Evolutionary conservation across 2,329 filamentous ascomycete species (phyloP), one percentile per base, ranked within the genome.

Genomic region (Alternaria postmessia): DNA sequence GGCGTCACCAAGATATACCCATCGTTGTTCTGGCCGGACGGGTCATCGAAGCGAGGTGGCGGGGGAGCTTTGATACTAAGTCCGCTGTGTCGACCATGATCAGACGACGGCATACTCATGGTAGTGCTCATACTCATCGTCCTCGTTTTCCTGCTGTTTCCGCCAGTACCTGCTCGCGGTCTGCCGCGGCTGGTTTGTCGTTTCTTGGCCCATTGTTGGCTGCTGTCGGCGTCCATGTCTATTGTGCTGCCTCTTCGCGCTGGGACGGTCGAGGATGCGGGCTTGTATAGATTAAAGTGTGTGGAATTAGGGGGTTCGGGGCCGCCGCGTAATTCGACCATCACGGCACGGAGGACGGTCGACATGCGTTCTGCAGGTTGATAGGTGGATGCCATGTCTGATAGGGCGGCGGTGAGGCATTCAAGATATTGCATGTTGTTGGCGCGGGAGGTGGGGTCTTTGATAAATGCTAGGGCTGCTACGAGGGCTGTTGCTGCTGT

Each of bases 331-430:
- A 86, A 78, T 62, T 86, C 83, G 7, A 80, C 74, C 39, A 86
- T 78, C n/a, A 86, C 83, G n/a, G 80, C 81, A 60, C 83, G 81
- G 4, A 87, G 79, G 6, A 86, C 78, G 16, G 80, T 76, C 30
- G 84, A 82, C 84, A 87, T 87, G 53, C 82, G 80, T 34, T 82
- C 81, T 0, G 85, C 85, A 1, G 85, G 84, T 56, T 85, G 81
- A 69, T 86, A 87, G 1, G 81, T 82, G 20, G 80, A 72, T 47
- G 81, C 79, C 84, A 87, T 86, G 62, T 86, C 85, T 20, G 81
- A 77, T 7, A 87, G 79, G 4, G 84, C 82, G 11, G 80, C 78
- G 0, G 83, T 82, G 2, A 87, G 78, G 36, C 84, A 84, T 72
- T 86, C 84, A 11, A 87, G 80, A 68, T 85, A 85, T 62, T 81